Conservation (phyloP, 805 yeast species). For the Candida montana region DNA sequence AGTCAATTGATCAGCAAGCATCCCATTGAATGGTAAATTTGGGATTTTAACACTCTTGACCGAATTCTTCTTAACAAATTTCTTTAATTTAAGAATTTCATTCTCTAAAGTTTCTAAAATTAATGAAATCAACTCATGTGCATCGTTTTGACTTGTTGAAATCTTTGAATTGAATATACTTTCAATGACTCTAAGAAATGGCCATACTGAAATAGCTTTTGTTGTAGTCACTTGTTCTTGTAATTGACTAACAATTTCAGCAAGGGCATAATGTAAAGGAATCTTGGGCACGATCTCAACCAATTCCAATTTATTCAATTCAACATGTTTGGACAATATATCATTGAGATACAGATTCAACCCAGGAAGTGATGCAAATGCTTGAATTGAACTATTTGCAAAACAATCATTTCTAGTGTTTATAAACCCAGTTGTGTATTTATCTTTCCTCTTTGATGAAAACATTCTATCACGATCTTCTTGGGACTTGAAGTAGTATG, state of each 20-base stretch:
- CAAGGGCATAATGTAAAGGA: constrained; percentile 54
- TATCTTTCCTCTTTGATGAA: constrained; percentile 56
- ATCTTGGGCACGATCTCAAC: constrained; percentile 31
- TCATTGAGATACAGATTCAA: constrained; percentile 51
- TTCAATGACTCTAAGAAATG: constrained; percentile 69
- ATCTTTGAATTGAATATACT: constrained; percentile 65
- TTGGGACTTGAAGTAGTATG: constrained; percentile 14
- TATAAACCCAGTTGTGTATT: constrained; percentile 73
- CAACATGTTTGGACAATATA: constrained; percentile 21
- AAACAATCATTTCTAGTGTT: constrained; percentile 87
- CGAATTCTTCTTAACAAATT: constrained; percentile 21
- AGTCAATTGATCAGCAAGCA: constrained; percentile 56
- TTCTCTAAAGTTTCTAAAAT: constrained; percentile 71
- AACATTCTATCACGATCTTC: constrained; percentile 24
- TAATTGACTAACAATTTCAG: constrained; percentile 46
- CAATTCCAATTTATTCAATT: constrained; percentile 8
- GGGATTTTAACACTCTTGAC: constrained; percentile 36
- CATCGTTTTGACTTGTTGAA: constrained; percentile 85
- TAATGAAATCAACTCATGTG: constrained; percentile 85
- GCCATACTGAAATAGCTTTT: constrained; percentile 68
- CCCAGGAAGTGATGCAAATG: constrained; percentile 57
- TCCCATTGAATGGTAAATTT: constrained; percentile 69
- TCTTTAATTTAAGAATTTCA: constrained; percentile 47
- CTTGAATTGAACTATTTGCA: constrained; percentile 86
- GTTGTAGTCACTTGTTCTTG: constrained; percentile 56